Conservation (phyloP, 257 asterid genomes). For the Prunella vulgaris region DNA sequence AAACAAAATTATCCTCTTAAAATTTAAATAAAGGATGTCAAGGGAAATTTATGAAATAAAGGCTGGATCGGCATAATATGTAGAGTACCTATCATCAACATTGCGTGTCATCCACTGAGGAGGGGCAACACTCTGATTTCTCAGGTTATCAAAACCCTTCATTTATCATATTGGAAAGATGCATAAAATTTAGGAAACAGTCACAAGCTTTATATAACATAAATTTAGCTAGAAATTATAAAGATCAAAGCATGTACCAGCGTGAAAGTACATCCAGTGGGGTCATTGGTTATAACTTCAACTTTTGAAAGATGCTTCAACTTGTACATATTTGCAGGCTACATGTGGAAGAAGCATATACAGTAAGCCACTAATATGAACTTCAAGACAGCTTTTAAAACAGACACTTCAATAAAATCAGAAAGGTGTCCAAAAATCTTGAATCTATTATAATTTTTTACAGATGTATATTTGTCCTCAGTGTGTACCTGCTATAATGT, state of each 20-base stretch:
- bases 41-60: not conserved
- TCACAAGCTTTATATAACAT: not conserved
- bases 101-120: constrained; percentile 99
- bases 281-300: constrained; percentile 88
- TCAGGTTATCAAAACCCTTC: constrained; percentile 95
- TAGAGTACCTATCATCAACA: constrained; percentile 79
- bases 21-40: constrained; percentile 9
- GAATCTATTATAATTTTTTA: not conserved
- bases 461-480: not conserved
- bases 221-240: constrained; percentile 1
- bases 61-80: not conserved
- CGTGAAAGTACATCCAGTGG: constrained; percentile 94
- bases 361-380: constrained; percentile 21
- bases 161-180: constrained; percentile 22
- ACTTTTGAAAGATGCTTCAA: constrained; percentile 94
- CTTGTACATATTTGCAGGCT: constrained; percentile 92
- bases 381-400: not conserved
- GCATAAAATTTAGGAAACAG: constrained; percentile 3
- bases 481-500: not conserved
- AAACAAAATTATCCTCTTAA: constrained; percentile 1
- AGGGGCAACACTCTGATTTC: constrained; percentile 92
- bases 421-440: not conserved
- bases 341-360: constrained; percentile 15
- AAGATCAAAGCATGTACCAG: constrained; percentile 43
- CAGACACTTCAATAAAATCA: constrained; percentile 9